A percentile compares a stretch with the other conserved stretches of the same genome.
Evolutionary conservation across 2,329 filamentous ascomycete species (phyloP).

Genomic region (Calonectria honghensis): DNA sequence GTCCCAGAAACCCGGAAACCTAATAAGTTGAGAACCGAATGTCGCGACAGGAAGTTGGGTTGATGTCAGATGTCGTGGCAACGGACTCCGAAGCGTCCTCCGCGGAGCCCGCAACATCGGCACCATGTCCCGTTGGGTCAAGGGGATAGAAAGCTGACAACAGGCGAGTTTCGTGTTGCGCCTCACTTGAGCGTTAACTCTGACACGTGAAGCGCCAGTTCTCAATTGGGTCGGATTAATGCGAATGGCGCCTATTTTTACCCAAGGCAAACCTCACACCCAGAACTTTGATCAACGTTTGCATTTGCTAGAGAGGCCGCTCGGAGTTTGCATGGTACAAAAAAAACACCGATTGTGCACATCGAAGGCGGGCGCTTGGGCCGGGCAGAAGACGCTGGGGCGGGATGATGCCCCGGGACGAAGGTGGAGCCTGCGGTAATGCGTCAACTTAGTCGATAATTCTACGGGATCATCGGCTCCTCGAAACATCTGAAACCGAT

Average conservation of each 20-base stretch:
- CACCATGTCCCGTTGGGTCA: not conserved
- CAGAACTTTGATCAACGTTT: not conserved
- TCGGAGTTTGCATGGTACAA: not conserved
- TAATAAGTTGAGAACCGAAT: not conserved
- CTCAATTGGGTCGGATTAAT: not conserved
- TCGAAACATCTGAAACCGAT: not conserved
- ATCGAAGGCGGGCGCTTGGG: not conserved
- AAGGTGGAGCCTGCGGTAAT: not conserved
- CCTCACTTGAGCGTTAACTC: not conserved
- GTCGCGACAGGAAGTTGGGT: not conserved
- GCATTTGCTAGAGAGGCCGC: not conserved
- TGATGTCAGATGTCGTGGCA: not conserved
- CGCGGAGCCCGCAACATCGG: not conserved
- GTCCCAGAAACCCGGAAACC: conserved; percentile 5
- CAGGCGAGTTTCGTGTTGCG: conserved; percentile 18
- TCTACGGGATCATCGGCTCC: not conserved
- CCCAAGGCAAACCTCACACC: not conserved
- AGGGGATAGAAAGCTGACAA: not conserved
- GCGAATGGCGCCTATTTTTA: not conserved
- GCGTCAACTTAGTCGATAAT: conserved; percentile 6
- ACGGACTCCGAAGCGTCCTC: not conserved
- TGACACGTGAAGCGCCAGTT: not conserved
- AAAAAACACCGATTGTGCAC: not conserved
- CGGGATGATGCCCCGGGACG: not conserved
- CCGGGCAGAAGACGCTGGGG: not conserved